Evolutionary conservation across 495 filamentous ascomycete species (phyloP), one percentile per base, ranked within the genome.

Genomic region (Penicillium desertorum): DNA sequence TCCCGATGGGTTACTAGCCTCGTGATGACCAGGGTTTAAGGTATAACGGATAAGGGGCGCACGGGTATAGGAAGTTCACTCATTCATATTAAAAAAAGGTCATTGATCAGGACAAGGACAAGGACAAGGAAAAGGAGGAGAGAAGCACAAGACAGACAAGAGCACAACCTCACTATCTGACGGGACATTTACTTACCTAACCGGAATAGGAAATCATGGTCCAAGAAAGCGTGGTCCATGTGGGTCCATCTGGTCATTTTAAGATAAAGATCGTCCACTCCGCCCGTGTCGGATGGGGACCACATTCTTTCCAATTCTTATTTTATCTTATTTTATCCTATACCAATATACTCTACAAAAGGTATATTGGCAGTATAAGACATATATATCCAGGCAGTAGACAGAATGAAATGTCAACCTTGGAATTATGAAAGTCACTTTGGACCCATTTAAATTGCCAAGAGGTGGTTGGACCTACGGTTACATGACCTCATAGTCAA

Each of bases 181-280:
- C 44, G 30, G 25, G 16, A 45, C 16, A 30, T 6, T 2, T 32
- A 11, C 8, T 37, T n/a, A 1, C 4, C 27, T 32, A 32, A 20
- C 45, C 27, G 16, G 6, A 42, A 39, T 41, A 44, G 37, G 37
- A 25, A 39, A 42, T 22, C 16, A 39, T 42, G 4, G n/a, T 19
- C 39, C 11, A 30, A n/a, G 23, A 42, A 20, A 30, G n/a, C n/a
- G n/a, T 17, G 20, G 16, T 1, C 25, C 0, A 27, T 7, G 49
- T 52, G 49, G 49, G 16, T 48, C 29, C 9, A 47, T 30, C 7
- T 30, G 23, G 45, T 48, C n/a, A 4, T 5, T 47, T 32, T 30
- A 32, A 47, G 45, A 48, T 48, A 32, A 29, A 32, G 45, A 48
- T 48, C 27, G 45, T 30, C 45, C n/a, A 22, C 29, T 51, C 6